Percentiles rank a stretch among this genome's conserved stretches.
These are phyloP conservation scores for Seminavis robusta DNA, from an alignment of 108 stramenopile species.

Conservation along the genomic window DNA sequence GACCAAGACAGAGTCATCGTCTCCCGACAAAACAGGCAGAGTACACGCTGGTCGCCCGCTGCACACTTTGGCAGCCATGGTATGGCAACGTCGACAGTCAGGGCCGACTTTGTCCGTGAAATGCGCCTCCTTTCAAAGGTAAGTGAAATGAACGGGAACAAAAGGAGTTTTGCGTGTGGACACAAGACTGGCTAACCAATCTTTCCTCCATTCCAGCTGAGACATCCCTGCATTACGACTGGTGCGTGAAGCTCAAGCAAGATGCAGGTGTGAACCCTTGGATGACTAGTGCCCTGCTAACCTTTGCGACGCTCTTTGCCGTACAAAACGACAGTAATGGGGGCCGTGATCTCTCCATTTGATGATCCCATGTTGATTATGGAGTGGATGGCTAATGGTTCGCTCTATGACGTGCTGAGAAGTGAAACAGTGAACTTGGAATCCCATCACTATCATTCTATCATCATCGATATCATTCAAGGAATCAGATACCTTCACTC, in stretches of 20 bases:
- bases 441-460: slow-evolving; percentile 50
- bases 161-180: no score
- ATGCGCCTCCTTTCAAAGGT: slow-evolving; percentile 53
- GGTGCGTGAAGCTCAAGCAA: slow-evolving; percentile 22
- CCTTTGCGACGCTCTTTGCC: slow-evolving; percentile 27
- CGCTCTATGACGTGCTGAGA: slow-evolving; percentile 51
- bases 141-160: no score
- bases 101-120: slow-evolving; percentile 49
- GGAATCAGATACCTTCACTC: slow-evolving; percentile 55
- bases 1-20: no score
- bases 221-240: slow-evolving; percentile 55
- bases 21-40: no score
- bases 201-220: no score
- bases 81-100: no score
- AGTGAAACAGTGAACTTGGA: slow-evolving; percentile 46
- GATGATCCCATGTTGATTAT: slow-evolving; percentile 48
- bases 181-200: no score
- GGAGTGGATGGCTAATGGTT: slow-evolving; percentile 59
- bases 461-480: slow-evolving; percentile 44
- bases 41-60: no score
- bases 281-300: slow-evolving; percentile 1
- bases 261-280: slow-evolving; percentile 1
- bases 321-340: slow-evolving; percentile 39
- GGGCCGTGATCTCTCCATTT: slow-evolving; percentile 20
- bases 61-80: no score